Evolutionary conservation across 495 filamentous ascomycete genomes (phyloP).

Genomic region (Penicillium herquei): DNA sequence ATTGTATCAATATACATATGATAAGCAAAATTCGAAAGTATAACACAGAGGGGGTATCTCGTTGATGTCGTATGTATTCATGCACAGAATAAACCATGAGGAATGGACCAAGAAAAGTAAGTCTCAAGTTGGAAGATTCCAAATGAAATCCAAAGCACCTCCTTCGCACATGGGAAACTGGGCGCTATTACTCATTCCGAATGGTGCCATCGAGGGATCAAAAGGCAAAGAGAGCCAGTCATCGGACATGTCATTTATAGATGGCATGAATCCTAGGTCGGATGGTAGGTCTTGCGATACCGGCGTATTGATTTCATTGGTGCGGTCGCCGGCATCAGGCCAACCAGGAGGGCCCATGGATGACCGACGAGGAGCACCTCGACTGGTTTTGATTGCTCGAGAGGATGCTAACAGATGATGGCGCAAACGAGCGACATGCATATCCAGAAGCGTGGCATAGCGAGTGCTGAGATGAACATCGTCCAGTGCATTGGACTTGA

Average conservation of each 20-base stretch:
- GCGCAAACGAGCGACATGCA: slow-evolving; percentile 46
- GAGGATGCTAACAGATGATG: slow-evolving; percentile 42
- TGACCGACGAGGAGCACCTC: slow-evolving; percentile 23
- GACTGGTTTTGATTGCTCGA: slow-evolving; percentile 24
- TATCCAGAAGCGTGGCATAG: slow-evolving; percentile 50
- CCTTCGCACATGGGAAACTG: slow-evolving; percentile 52
- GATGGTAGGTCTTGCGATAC: slow-evolving; percentile 29
- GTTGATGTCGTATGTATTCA: too few relatives aligned
- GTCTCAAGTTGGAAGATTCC: slow-evolving; percentile 45
- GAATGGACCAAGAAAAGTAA: background rate
- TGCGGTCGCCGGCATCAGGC: slow-evolving; percentile 25
- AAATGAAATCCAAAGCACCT: slow-evolving; percentile 50
- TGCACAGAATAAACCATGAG: too few relatives aligned
- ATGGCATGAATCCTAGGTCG: slow-evolving; percentile 35
- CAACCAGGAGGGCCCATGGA: slow-evolving; percentile 33
- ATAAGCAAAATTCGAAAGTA: too few relatives aligned
- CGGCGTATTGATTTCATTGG: slow-evolving; percentile 19
- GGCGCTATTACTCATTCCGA: slow-evolving; percentile 42
- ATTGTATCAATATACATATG: too few relatives aligned
- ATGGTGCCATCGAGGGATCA: slow-evolving; percentile 55
- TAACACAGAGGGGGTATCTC: too few relatives aligned
- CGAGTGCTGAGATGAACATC: slow-evolving; percentile 53
- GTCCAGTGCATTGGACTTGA: slow-evolving; percentile 50
- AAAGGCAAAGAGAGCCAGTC: slow-evolving; percentile 55
- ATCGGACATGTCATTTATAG: slow-evolving; percentile 42